phyloP scores from a whole-genome alignment of 768 basidiomycete species.

The Pisolithus albus region DNA sequence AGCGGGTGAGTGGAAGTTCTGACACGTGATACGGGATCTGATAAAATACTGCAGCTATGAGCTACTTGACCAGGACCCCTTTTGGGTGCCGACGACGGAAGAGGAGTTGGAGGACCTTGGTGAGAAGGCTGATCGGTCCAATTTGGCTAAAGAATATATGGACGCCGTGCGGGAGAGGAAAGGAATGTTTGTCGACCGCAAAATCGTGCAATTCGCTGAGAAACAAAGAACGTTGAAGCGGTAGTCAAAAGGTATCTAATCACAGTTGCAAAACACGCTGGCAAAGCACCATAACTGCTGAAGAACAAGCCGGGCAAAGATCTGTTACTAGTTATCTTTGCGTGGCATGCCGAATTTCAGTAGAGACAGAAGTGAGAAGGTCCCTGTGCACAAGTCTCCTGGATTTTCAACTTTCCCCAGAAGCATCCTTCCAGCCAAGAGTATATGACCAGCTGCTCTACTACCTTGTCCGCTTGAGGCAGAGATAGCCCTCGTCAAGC shows the following conservation, averaged over 20 bases:
- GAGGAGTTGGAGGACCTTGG: slow-evolving; percentile 96
- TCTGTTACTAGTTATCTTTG: too few relatives aligned
- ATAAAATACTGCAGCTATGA: slow-evolving; percentile 59
- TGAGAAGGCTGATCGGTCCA: slow-evolving; percentile 88
- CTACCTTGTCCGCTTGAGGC: too few relatives aligned
- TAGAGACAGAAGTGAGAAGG: too few relatives aligned
- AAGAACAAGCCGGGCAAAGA: too few relatives aligned
- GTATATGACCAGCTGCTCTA: too few relatives aligned
- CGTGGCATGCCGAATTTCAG: too few relatives aligned
- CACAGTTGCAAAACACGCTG: too few relatives aligned
- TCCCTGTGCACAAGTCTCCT: too few relatives aligned
- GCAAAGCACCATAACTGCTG: too few relatives aligned
- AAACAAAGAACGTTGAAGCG: slow-evolving; percentile 88
- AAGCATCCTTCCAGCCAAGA: too few relatives aligned
- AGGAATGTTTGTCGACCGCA: slow-evolving; percentile 92
- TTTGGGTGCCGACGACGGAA: slow-evolving; percentile 96
- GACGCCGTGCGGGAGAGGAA: slow-evolving; percentile 87
- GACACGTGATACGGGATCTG: slow-evolving; percentile 5
- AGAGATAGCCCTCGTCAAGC: too few relatives aligned
- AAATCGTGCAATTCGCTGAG: slow-evolving; percentile 93
- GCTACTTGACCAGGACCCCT: slow-evolving; percentile 88
- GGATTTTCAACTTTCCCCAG: too few relatives aligned
- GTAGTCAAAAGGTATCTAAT: slow-evolving; percentile 22
- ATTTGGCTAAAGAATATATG: slow-evolving; percentile 92
- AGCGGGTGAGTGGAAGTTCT: slow-evolving; percentile 57